Conservation (phyloP, 2,329 filamentous ascomycete species). For the Neoascochyta sp. region DNA sequence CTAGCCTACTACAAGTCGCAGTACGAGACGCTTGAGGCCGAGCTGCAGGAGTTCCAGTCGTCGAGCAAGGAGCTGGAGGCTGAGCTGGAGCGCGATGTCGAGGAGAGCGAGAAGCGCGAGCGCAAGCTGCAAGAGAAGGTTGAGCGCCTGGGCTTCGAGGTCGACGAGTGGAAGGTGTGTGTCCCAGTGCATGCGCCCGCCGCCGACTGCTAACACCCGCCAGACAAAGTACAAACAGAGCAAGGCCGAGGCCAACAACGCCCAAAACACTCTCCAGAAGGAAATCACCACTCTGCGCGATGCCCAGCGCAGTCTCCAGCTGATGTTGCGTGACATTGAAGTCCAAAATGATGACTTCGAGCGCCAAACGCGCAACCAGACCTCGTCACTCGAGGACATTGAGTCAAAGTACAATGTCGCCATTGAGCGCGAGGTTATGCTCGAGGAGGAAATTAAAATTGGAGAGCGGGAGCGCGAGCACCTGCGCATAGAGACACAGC, state of each 20-base stretch:
- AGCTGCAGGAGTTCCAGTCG: slow-evolving; percentile 88
- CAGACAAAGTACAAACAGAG: slow-evolving; percentile 95
- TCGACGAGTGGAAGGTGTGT: slow-evolving; percentile 95
- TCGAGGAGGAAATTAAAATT: slow-evolving; percentile 89
- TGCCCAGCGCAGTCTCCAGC: slow-evolving; percentile 71
- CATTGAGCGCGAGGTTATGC: slow-evolving; percentile 85
- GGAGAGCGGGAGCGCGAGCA: slow-evolving; percentile 89
- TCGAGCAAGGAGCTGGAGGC: slow-evolving; percentile 92
- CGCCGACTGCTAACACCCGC: slow-evolving; percentile 5
- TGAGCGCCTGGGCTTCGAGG: slow-evolving; percentile 79
- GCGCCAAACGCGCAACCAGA: slow-evolving; percentile 90
- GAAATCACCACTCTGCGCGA: slow-evolving; percentile 92
- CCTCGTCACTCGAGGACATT: slow-evolving; percentile 91
- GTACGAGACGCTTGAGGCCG: slow-evolving; percentile 86
- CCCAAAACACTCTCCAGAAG: slow-evolving; percentile 85
- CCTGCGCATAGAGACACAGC: slow-evolving; percentile 85
- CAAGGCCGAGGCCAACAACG: slow-evolving; percentile 79
- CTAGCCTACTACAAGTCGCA: slow-evolving; percentile 93
- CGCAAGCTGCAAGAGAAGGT: slow-evolving; percentile 80
- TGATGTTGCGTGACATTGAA: slow-evolving; percentile 88
- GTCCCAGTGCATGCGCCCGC: neutral
- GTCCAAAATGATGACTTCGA: slow-evolving; percentile 98
- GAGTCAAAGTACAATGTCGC: slow-evolving; percentile 96
- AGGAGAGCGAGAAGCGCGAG: slow-evolving; percentile 91
- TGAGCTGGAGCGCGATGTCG: slow-evolving; percentile 93